A percentile compares a stretch with the other conserved stretches of the same genome.
phyloP scores from a whole-genome alignment of 352 stramenopile species.

The Aphanomyces astaci region DNA sequence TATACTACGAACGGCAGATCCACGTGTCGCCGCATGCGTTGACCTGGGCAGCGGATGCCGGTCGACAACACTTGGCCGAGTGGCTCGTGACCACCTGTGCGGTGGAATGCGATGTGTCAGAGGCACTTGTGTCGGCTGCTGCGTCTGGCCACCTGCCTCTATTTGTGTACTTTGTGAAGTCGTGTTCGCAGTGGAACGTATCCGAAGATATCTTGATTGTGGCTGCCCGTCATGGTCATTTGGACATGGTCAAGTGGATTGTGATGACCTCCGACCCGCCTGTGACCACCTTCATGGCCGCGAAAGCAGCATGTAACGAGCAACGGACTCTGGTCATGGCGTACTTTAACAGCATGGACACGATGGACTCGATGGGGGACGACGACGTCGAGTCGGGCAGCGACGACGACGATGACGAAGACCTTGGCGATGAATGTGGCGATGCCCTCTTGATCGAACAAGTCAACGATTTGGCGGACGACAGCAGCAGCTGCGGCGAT shows the following conservation, averaged over 20 bases:
- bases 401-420: not conserved
- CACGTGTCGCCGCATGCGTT: not conserved
- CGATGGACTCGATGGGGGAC: not conserved
- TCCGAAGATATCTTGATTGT: not conserved
- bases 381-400: not conserved
- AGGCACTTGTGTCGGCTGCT: not conserved
- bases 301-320: not conserved
- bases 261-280: not conserved
- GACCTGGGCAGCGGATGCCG: not conserved
- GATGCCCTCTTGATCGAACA: not conserved
- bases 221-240: not conserved
- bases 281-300: not conserved
- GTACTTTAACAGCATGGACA: not conserved
- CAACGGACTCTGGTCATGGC: not conserved
- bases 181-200: not conserved
- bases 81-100: not conserved
- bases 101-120: not conserved
- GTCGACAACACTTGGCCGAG: not conserved
- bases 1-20: not conserved
- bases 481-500: not conserved
- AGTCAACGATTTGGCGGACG: not conserved
- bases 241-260: constrained; percentile 8
- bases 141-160: not conserved
- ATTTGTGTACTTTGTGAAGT: not conserved
- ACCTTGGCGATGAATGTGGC: not conserved